These are phyloP conservation scores for Lepidopterella palustris DNA, from an alignment of 495 filamentous ascomycete species.

Conservation along the genomic window DNA sequence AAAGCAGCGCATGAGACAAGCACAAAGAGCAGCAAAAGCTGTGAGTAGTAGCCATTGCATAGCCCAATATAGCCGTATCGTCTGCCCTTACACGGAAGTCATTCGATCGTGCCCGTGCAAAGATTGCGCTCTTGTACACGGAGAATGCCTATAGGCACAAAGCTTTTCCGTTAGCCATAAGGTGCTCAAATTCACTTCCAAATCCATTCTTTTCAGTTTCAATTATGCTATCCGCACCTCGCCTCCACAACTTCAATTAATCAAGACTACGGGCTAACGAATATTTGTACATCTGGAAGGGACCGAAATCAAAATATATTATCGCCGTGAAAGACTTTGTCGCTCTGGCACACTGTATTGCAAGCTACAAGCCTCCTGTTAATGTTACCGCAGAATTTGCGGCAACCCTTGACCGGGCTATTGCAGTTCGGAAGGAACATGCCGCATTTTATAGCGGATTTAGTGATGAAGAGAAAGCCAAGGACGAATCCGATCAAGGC, in stretches of 20 bases:
- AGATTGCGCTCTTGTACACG: not conserved
- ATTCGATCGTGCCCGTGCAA: not conserved
- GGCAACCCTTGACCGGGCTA: not conserved
- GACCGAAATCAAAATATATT: constrained; percentile 25
- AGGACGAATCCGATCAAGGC: constrained; percentile 24
- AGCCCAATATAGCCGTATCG: not conserved
- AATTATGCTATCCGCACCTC: not conserved
- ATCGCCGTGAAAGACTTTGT: constrained; percentile 40
- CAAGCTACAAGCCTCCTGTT: constrained; percentile 19
- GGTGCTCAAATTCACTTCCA: not conserved
- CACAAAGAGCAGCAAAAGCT: not conserved
- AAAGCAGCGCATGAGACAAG: not conserved
- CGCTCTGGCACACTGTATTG: constrained; percentile 38
- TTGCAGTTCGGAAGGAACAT: not conserved
- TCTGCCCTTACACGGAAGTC: not conserved
- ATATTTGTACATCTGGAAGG: not conserved
- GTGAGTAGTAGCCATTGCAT: not conserved
- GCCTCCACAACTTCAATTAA: not conserved
- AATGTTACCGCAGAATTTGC: constrained; percentile 27
- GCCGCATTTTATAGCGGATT: not conserved
- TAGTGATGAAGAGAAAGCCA: not conserved
- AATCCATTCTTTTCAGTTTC: not conserved
- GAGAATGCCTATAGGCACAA: not conserved
- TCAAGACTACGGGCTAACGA: not conserved
- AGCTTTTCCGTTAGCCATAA: not conserved